Percentiles rank a stretch among this genome's conserved stretches.
These are phyloP conservation scores for Bruguiera parviflora DNA, from an alignment of 345 rosid genomes.

Conservation along the genomic window DNA sequence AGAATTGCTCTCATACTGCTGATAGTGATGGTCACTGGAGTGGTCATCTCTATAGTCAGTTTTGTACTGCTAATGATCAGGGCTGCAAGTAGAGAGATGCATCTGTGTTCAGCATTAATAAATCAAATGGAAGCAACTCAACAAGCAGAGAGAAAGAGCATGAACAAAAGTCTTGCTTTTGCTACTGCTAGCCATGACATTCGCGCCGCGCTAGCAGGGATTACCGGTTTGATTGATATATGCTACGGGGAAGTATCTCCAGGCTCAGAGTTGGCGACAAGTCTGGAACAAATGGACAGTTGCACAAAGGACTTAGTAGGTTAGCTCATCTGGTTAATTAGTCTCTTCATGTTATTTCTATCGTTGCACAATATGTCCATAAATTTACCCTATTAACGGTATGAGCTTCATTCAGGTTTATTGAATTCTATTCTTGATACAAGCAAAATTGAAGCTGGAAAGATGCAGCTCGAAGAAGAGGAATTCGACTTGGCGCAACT, in stretches of 20 bases:
- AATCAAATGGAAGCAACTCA: conserved; percentile 77
- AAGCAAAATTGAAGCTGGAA: conserved; percentile 81
- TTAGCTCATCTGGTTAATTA: conserved; percentile 16
- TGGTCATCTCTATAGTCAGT: conserved; percentile 23
- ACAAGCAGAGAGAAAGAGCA: conserved; percentile 71
- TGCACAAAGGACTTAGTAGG: conserved; percentile 60
- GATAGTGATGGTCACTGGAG: conserved; percentile 19
- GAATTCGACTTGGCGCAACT: conserved; percentile 57
- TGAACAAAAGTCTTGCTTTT: conserved; percentile 67
- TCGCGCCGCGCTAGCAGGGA: conserved; percentile 57
- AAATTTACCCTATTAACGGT: not conserved
- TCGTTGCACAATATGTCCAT: not conserved
- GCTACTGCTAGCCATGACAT: conserved; percentile 81
- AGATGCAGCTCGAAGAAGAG: conserved; percentile 65
- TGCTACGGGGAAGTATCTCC: conserved; percentile 35
- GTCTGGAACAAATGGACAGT: conserved; percentile 40
- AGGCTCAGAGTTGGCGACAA: conserved; percentile 41
- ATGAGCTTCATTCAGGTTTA: conserved; percentile 35
- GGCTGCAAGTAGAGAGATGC: conserved; percentile 47
- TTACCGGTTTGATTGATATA: conserved; percentile 52
- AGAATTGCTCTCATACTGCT: conserved; percentile 27
- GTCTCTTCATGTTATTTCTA: not conserved
- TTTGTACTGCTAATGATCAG: conserved; percentile 36
- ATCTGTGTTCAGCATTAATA: conserved; percentile 43
- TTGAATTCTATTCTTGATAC: conserved; percentile 64